Conservation (phyloP, 306 rosid genomes). For the Phaseolus lunatus region DNA sequence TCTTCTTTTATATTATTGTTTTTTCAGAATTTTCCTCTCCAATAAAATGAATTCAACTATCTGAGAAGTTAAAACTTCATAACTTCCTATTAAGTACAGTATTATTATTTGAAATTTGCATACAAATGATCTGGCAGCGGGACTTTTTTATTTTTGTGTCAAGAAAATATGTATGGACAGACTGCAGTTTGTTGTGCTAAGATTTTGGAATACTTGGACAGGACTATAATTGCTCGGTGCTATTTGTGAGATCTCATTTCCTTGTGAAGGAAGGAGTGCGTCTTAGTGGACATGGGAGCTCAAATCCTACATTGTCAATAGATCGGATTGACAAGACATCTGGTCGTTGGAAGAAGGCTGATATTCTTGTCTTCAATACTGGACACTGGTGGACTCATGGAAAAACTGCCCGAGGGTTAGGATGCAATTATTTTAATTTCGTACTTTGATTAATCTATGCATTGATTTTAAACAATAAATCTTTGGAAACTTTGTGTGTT, state of each 20-base stretch:
- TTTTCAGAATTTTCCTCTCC: conserved; percentile 6
- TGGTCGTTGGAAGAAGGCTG: conserved; percentile 85
- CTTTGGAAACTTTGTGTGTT: conserved; percentile 25
- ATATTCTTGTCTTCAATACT: conserved; percentile 94
- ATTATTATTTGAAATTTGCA: conserved; percentile 26
- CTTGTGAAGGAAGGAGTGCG: conserved; percentile 92
- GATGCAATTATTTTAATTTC: conserved; percentile 40
- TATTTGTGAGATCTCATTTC: conserved; percentile 95
- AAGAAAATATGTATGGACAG: conserved; percentile 30
- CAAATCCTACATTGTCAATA: conserved; percentile 90
- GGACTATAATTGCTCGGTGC: conserved; percentile 83
- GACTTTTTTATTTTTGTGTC: conserved; percentile 34
- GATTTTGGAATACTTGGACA: conserved; percentile 61
- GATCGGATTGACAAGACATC: conserved; percentile 90
- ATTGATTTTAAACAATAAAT: conserved; percentile 26
- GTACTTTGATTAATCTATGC: conserved; percentile 37
- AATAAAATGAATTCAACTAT: conserved; percentile 29
- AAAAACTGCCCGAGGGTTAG: conserved; percentile 96
- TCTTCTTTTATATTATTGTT: conserved; percentile 3
- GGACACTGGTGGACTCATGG: conserved; percentile 99
- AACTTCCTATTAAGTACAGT: conserved; percentile 1
- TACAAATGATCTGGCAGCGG: conserved; percentile 30
- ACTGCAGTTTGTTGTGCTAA: conserved; percentile 41
- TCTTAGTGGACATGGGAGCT: conserved; percentile 65
- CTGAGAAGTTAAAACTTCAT: conserved; percentile 3